Percentiles rank a stretch among this genome's conserved stretches.
phyloP scores from a whole-genome alignment of 768 basidiomycete genomes.

The Mycena amicta region DNA sequence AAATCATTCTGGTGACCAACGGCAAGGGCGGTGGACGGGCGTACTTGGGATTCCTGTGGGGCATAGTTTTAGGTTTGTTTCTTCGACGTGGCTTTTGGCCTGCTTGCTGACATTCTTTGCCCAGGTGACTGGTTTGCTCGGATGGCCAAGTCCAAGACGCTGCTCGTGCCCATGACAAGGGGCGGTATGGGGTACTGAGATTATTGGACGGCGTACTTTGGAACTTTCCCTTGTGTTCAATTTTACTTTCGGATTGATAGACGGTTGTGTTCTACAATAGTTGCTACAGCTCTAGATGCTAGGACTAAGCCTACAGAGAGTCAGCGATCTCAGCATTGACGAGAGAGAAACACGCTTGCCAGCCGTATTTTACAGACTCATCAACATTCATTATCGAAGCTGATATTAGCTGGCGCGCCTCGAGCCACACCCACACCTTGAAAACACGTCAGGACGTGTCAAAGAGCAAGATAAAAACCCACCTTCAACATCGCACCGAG shows the following conservation, averaged over 20 bases:
- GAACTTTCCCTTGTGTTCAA: background rate
- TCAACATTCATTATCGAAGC: conserved; percentile 81
- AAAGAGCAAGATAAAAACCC: conserved; percentile 18
- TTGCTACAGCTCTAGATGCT: conserved; percentile 36
- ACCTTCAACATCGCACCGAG: conserved; percentile 90
- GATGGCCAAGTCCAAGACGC: conserved; percentile 27
- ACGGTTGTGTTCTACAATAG: background rate
- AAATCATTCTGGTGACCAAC: conserved; percentile 56
- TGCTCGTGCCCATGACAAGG: conserved; percentile 22
- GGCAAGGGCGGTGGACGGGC: conserved; percentile 44
- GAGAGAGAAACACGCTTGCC: conserved; percentile 52
- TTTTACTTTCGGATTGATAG: background rate
- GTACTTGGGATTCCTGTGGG: conserved; percentile 46
- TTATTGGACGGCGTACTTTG: background rate
- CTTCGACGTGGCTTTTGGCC: background rate
- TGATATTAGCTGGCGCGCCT: conserved; percentile 86
- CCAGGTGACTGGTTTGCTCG: background rate
- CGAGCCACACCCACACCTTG: conserved; percentile 91
- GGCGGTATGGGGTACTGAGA: conserved; percentile 10
- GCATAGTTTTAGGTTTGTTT: conserved; percentile 44
- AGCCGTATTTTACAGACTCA: conserved; percentile 83
- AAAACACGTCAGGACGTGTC: background rate
- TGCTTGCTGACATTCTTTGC: background rate
- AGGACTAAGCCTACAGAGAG: conserved; percentile 48
- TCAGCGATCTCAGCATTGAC: conserved; percentile 17